phyloP scores from a whole-genome alignment of 2,329 filamentous ascomycete genomes.

The Byssothecium circinans region DNA sequence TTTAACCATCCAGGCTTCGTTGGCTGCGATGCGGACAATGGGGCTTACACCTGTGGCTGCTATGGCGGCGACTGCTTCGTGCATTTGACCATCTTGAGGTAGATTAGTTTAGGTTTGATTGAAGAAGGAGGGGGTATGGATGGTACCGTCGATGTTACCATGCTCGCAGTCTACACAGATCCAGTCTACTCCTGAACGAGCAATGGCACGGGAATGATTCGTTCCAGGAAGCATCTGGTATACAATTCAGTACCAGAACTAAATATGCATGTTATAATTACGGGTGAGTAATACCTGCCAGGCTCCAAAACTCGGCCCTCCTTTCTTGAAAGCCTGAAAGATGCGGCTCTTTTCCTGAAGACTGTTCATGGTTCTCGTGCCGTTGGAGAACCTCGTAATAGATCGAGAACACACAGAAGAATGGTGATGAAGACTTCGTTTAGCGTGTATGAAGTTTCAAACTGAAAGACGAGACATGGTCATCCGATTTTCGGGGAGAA shows the following conservation, averaged over 20 bases:
- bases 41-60: constrained; percentile 49
- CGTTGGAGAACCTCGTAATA: neutral
- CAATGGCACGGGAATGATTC: constrained; percentile 57
- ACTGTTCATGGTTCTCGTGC: constrained; percentile 33
- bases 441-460: neutral
- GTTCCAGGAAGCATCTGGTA: constrained; percentile 55
- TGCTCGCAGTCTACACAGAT: constrained; percentile 59
- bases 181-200: constrained; percentile 57
- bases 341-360: constrained; percentile 60
- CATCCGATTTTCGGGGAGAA: constrained; percentile 11
- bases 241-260: neutral
- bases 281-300: constrained; percentile 54
- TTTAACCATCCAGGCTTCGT: constrained; percentile 65
- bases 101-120: constrained; percentile 7
- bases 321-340: constrained; percentile 54
- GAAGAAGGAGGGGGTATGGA: neutral
- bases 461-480: constrained; percentile 10
- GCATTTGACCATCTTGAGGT: constrained; percentile 52
- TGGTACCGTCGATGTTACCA: constrained; percentile 57
- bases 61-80: constrained; percentile 57
- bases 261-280: neutral
- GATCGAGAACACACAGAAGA: neutral
- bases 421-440: neutral
- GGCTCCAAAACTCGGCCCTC: constrained; percentile 56
- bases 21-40: constrained; percentile 55